These are phyloP conservation scores for Ceratobasidium sp. DNA, from an alignment of 1,284 basidiomycete genomes.

Conservation along the genomic window DNA sequence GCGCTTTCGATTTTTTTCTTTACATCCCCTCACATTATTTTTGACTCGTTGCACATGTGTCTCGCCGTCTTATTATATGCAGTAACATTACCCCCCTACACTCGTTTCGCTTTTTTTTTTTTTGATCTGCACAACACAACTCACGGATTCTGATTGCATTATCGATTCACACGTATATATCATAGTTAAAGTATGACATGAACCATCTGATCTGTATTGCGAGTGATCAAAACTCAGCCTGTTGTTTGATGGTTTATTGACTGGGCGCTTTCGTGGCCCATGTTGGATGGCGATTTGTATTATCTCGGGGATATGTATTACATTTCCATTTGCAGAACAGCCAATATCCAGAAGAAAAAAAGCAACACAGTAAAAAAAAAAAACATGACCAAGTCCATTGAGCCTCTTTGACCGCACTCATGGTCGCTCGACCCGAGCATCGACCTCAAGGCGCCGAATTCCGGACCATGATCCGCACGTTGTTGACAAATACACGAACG, in stretches of 20 bases:
- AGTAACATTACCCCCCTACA: neutral
- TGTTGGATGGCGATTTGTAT: too few species aligned
- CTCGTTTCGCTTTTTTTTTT: neutral
- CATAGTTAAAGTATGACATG: slow-evolving; percentile 25
- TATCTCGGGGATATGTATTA: too few species aligned
- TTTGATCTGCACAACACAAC: neutral
- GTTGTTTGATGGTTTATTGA: too few species aligned
- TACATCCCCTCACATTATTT: neutral
- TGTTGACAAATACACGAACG: slow-evolving; percentile 56
- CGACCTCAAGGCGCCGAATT: slow-evolving; percentile 45
- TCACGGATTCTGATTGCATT: slow-evolving; percentile 14
- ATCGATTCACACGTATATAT: slow-evolving; percentile 20
- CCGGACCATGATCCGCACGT: slow-evolving; percentile 55
- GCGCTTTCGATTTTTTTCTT: slow-evolving; percentile 10
- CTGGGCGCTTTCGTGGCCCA: too few species aligned
- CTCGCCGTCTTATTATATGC: neutral
- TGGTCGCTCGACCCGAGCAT: neutral
- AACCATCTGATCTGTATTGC: neutral
- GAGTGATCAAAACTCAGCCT: too few species aligned
- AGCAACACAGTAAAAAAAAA: neutral
- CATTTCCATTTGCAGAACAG: too few species aligned
- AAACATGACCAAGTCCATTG: neutral
- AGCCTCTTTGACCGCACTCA: neutral
- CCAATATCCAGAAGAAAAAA: too few species aligned
- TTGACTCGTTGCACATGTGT: slow-evolving; percentile 7